Evolutionary conservation across 1,284 basidiomycete species (phyloP), one percentile per base, ranked within the genome.

Genomic region (Gymnopus androsaceus): DNA sequence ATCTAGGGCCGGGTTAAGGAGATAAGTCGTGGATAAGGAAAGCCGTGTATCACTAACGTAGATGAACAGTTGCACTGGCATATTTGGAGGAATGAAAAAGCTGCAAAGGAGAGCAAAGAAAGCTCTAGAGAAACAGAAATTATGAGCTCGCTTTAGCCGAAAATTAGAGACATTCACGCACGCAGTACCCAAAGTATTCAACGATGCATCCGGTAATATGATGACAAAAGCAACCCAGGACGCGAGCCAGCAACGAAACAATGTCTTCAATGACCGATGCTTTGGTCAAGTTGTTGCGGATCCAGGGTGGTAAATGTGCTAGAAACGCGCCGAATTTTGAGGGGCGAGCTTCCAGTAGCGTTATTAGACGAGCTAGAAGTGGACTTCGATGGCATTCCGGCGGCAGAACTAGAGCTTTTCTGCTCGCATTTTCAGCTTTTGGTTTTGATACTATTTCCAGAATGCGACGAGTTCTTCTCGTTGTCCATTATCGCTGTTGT

Each of bases 61-160:
- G 23, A 66, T 27, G 28, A 65, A 67, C n/a, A 67, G 51, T 46
- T 68, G 67, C 23, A 67, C 61, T 1, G 67, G 67, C 7, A 68
- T 40, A 28, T 64, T 62, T 2, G 67, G 64, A n/a, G 67, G 67
- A 3, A 68, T 48, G 40, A 68, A 67, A 14, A 68, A 52, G 40
- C 63, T 63, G 0, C 65, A 54, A 4, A 68, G 46, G 3, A 65
- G 11, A 1, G 64, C 46, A 34, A 68, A 67, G 59, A 67, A 68
- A 0, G 57, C 59, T 28, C 67, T 68, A 41, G 17, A 23, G 6
- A 19, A n/a, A n/a, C n/a, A 17, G 14, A 52, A 15, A 3, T 17
- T 11, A 44, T 33, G 27, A 36, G 21, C 11, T 21, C 4, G 2
- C 12, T 11, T 41, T 8, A 15, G 21, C n/a, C 12, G 21, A 9